Evolutionary conservation across 106 monocot genomes (phyloP).

Genomic region (Amphibolis antarctica): DNA sequence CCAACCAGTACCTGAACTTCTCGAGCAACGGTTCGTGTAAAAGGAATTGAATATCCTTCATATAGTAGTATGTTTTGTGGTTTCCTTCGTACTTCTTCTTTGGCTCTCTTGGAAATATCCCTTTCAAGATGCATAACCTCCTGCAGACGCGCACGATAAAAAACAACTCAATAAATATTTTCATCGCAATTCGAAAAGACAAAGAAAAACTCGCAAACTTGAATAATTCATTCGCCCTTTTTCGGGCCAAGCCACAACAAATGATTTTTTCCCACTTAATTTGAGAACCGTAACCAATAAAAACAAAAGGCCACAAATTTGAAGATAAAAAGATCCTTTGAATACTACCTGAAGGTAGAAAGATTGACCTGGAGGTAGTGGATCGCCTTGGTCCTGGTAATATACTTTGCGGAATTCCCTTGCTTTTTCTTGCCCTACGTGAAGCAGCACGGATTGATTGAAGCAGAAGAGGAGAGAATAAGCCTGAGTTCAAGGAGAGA

Average conservation of each 20-base stretch:
- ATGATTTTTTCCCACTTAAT: neutral
- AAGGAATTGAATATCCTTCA: slow-evolving; percentile 78
- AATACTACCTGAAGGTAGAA: slow-evolving; percentile 50
- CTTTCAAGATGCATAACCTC: slow-evolving; percentile 91
- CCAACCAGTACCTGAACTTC: slow-evolving; percentile 48
- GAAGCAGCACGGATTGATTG: neutral
- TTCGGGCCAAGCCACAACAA: neutral
- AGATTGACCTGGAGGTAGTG: slow-evolving; percentile 68
- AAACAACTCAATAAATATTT: neutral
- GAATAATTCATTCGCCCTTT: neutral
- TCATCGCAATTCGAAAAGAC: neutral
- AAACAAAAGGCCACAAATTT: neutral
- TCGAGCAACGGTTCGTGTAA: slow-evolving; percentile 68
- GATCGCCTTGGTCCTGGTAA: slow-evolving; percentile 81
- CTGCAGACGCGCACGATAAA: slow-evolving; percentile 21
- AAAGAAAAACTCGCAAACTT: neutral
- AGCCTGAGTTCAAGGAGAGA: neutral
- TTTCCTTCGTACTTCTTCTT: slow-evolving; percentile 93
- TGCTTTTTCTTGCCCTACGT: slow-evolving; percentile 89
- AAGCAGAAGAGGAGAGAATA: neutral
- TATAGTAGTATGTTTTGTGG: slow-evolving; percentile 87
- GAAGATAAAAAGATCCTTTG: neutral
- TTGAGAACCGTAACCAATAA: neutral
- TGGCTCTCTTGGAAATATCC: slow-evolving; percentile 72
- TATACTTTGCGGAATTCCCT: slow-evolving; percentile 87